Evolutionary conservation across 257 asterid species (phyloP).

Genomic region (Paulownia fortunei): DNA sequence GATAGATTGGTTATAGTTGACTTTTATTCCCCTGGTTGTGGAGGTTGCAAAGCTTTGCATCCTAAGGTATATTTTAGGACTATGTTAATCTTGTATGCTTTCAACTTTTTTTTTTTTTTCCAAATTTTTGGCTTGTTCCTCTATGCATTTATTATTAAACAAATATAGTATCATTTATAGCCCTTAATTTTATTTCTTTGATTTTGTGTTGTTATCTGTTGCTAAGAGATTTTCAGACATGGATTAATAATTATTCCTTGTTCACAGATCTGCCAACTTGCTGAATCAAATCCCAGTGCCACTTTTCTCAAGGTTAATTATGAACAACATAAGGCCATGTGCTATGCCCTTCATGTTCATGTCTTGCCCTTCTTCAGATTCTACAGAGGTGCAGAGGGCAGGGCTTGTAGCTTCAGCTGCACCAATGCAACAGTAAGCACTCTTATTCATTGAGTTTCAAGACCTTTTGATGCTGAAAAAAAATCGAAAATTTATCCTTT

Average conservation of each 20-base stretch:
- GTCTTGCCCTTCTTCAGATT: slow-evolving; percentile 93
- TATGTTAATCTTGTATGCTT: not conserved
- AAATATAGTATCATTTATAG: not conserved
- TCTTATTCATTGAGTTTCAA: not conserved
- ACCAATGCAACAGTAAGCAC: slow-evolving; percentile 85
- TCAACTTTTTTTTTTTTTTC: not conserved
- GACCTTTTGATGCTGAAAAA: not conserved
- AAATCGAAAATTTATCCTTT: not conserved
- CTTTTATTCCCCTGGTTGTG: slow-evolving; percentile 97
- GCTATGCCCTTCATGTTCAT: slow-evolving; percentile 73
- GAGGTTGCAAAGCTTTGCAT: slow-evolving; percentile 90
- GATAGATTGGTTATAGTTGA: slow-evolving; percentile 80
- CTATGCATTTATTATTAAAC: not conserved
- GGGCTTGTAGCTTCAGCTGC: slow-evolving; percentile 89
- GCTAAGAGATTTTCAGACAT: not conserved
- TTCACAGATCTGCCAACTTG: slow-evolving; percentile 86
- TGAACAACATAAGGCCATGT: slow-evolving; percentile 80
- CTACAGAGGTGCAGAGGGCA: slow-evolving; percentile 84
- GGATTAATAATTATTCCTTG: slow-evolving; percentile 8
- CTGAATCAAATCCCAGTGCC: slow-evolving; percentile 74
- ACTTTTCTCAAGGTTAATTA: slow-evolving; percentile 76
- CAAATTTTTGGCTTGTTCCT: not conserved
- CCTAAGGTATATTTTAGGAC: slow-evolving; percentile 63
- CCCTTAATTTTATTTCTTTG: not conserved
- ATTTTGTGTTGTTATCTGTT: not conserved